Base-by-base conservation (phyloP, 768 basidiomycete genomes). In the Tylopilus sp. region DNA sequence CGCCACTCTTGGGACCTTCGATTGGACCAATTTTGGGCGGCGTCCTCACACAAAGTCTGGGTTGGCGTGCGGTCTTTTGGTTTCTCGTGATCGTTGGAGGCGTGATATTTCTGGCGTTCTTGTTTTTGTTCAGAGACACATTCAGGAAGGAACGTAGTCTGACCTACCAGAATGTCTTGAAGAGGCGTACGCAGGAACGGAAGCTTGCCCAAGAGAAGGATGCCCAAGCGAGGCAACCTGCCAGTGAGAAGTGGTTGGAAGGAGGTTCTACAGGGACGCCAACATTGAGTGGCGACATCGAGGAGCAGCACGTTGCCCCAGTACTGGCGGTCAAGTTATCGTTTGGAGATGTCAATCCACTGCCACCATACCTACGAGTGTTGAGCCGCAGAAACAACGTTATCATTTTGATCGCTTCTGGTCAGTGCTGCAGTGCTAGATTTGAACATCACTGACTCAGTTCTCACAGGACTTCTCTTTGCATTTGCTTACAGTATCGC, bases 31-130 rank as follows among this genome's bases (percentile, higher is more conserved):
- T 91, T 28, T 61, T 91, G 30, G 89, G 89, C 6, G 88, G 90
- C 1, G 79, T 71, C 0, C 73, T 92, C 4, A 84, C 89, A 0
- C 77, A 84, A 49, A 79, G 74, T 0, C 82, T 86, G 63, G 75
- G 72, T 53, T 96, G 94, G 94, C 81, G 92, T 30, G 83, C 86
- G 1, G 81, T 88, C 1, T 92, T 96, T 70, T 94, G 89, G 82
- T 92, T 94, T 65, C 75, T 94, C 31, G 75, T 80, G 2, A 84
- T 86, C 26, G 78, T 84, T 57, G 80, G 81, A 6, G 84, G 82
- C 0, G 40, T 76, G 14, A 80, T 78, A 50, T 73, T 82, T 52
- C 34, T 80, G 21, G 71, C 77, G 16, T 90, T 91, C 67, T 53
- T 88, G 30, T 65, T 85, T n/a, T 71, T 85, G 62, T 90, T 93